These are phyloP conservation scores for Eucalyptus curtisii DNA, from an alignment of 345 rosid genomes.

Conservation along the genomic window DNA sequence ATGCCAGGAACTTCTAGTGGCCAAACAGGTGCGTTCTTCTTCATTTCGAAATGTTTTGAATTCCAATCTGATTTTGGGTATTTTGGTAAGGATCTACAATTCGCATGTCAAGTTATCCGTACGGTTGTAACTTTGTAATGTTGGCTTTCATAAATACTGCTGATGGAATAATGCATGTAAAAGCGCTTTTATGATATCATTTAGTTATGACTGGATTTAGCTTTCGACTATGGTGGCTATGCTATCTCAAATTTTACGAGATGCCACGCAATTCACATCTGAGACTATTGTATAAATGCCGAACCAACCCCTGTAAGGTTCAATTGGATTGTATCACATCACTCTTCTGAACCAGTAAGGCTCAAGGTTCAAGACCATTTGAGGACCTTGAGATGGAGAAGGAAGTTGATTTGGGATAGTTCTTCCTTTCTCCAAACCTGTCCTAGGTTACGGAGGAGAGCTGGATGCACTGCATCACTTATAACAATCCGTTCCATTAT, in stretches of 20 bases:
- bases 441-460: background rate
- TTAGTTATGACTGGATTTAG: background rate
- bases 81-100: background rate
- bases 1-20: constrained; percentile 71
- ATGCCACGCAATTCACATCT: background rate
- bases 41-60: background rate
- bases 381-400: background rate
- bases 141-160: background rate
- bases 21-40: constrained; percentile 54
- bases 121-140: background rate
- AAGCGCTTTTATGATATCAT: background rate
- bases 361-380: background rate
- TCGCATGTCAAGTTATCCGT: background rate
- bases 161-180: background rate
- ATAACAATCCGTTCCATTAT: accelerated
- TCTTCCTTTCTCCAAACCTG: background rate
- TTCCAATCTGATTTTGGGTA: background rate
- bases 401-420: background rate
- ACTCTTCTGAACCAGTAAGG: background rate
- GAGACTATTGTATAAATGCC: background rate
- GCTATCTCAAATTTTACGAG: background rate
- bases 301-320: background rate
- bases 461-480: background rate
- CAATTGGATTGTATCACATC: background rate
- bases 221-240: background rate